Evolutionary conservation across 2,329 filamentous ascomycete genomes (phyloP), one percentile per base, ranked within the genome.

Genomic region (Malbranchea zuffiana): DNA sequence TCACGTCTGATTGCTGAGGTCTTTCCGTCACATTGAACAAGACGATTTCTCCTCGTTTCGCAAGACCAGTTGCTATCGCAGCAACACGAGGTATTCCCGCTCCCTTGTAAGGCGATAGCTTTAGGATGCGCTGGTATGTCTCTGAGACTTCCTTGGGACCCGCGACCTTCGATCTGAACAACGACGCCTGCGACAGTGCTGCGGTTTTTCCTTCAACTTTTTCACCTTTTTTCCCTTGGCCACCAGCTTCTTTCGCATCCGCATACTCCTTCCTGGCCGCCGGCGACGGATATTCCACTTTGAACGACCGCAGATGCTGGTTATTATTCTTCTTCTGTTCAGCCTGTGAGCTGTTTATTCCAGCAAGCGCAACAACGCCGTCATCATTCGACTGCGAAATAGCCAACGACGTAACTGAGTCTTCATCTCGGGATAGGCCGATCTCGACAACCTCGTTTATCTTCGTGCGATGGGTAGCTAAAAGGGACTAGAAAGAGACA

Each of bases 361-460:
- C 86, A 17, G 86, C 83, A 47, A 82, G 78, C 5, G 75, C 62
- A 27, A 72, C 55, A 4, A 73, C 49, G 54, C 49, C 70, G 46
- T 52, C 68, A 55, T 53, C 72, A 35, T 55, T 67, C 50, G 69
- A 77, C 53, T 63, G 71, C 46, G 84, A 77, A 35, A 80, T 74
- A 27, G 78, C 84, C 33, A 95, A 69, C 37, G 82, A 87, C 46
- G 81, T 85, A 41, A 93, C 83, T 39, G 82, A 92, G 61, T 96
- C 88, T 63, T 95, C 87, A 53, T 87, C 76, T 49, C 76, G 72
- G 44, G 82, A 82, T 32, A 94, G 75, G 41, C 85, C 77, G 52
- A 88, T 69, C 48, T 93, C 82, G 46, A 78, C 74, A 15, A 71
- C 66, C 47, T 80, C 66, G 44, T 76, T 70, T 33, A 84, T 64